Conservation (phyloP, 768 basidiomycete genomes). For the Mycena galericulata region DNA sequence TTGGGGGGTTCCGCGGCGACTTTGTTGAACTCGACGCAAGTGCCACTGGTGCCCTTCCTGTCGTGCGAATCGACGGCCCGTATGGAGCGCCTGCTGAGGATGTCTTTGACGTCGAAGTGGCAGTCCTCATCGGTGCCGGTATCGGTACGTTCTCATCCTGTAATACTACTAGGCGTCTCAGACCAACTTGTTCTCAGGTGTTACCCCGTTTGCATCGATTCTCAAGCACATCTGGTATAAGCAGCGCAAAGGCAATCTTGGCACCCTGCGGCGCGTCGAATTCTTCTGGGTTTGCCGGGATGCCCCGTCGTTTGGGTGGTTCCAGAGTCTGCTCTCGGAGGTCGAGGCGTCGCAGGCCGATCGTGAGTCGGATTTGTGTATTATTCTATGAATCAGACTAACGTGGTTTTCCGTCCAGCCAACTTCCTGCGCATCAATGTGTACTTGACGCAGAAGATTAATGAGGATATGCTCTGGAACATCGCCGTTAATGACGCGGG, state of each 20-base stretch:
- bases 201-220: conserved; percentile 92
- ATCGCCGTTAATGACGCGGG: conserved; percentile 90
- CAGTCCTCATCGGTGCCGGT: conserved; percentile 91
- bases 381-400: too few relatives aligned
- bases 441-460: conserved; percentile 89
- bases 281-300: conserved; percentile 96
- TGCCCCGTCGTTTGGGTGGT: conserved; percentile 94
- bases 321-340: conserved; percentile 89
- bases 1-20: conserved; percentile 70
- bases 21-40: conserved; percentile 82
- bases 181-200: conserved; percentile 11
- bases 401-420: conserved; percentile 64
- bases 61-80: conserved; percentile 87
- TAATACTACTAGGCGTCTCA: conserved; percentile 42
- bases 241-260: conserved; percentile 81
- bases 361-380: too few relatives aligned
- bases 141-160: conserved; percentile 68
- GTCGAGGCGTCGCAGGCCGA: conserved; percentile 91
- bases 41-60: conserved; percentile 67
- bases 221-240: conserved; percentile 77
- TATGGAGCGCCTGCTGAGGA: conserved; percentile 97
- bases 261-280: conserved; percentile 88
- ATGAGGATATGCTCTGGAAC: conserved; percentile 91
- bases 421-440: conserved; percentile 94
- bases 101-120: conserved; percentile 87